Evolutionary conservation across 331 rosid genomes (phyloP), one percentile per base, ranked within the genome.

Genomic region (Quercus phellos): DNA sequence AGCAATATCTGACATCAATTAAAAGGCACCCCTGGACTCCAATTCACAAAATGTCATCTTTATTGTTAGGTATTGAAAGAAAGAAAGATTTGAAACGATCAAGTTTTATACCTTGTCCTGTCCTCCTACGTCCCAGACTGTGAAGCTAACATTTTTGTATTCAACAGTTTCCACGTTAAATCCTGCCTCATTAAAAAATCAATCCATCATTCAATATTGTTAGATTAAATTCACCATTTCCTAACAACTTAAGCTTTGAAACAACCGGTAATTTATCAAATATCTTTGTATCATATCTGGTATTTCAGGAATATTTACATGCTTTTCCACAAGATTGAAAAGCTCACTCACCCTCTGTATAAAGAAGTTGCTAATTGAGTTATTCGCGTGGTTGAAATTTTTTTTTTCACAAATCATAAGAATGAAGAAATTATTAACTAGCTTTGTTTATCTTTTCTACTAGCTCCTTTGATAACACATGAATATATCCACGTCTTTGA

Each of bases 111-210:
- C 93, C 94, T 90, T 91, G 75, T 93, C 98, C 68, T 93, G 98
- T 59, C 96, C 98, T 87, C 97, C 94, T 2, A 92, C 93, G 75
- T 92, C 94, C 93, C 97, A 92, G 2, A 92, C 94, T 26, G 98
- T 91, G 85, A 91, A 93, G 86, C 92, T 87, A 38, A 93, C 90
- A 83, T 93, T 90, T 82, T 93, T 93, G 90, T 93, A 91, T 54
- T 93, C 98, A 30, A 93, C 96, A 43, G 93, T 90, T 84, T 93
- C 98, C 70, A 93, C 98, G 38, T 93, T 93, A 84, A 93, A 93
- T 59, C 98, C 96, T 91, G 80, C 27, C 73, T 70, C 77, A 79
- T 79, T 26, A 11, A 55, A 55, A 73, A 13, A 76, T 53, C 34
- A 30, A 34, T 32, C 70, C 70, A 17, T 18, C 10, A 19, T 30